These are phyloP conservation scores for Agroathelia rolfsii DNA, from an alignment of 1,284 basidiomycete species.

Conservation along the genomic window DNA sequence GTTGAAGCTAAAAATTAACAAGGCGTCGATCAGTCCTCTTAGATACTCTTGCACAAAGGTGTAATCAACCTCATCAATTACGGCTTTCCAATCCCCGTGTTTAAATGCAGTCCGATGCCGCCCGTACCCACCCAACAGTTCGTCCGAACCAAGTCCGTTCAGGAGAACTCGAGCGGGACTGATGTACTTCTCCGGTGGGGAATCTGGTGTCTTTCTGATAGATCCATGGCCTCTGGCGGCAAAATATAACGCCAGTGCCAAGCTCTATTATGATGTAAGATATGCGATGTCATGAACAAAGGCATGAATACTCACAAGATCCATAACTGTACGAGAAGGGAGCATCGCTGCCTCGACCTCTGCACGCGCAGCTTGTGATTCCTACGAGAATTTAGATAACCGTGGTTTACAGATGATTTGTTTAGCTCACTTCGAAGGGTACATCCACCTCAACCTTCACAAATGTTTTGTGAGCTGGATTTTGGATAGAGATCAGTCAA, in stretches of 20 bases:
- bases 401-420: no score
- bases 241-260: conserved; percentile 89
- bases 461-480: conserved; percentile 5
- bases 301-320: conserved; percentile 49
- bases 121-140: conserved; percentile 90
- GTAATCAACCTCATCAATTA: conserved; percentile 68
- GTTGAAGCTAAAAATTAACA: conserved; percentile 53
- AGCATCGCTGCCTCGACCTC: conserved; percentile 70
- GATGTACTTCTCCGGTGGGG: conserved; percentile 41
- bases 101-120: conserved; percentile 78
- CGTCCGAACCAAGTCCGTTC: conserved; percentile 92
- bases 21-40: no score
- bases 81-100: conserved; percentile 55
- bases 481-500: conserved; percentile 1
- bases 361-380: conserved; percentile 48
- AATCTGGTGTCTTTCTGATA: conserved; percentile 30
- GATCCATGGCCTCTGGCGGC: conserved; percentile 74
- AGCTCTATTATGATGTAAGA: conserved; percentile 46
- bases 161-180: conserved; percentile 78
- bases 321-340: conserved; percentile 83
- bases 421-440: conserved; percentile 66
- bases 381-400: conserved; percentile 30
- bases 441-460: conserved; percentile 76
- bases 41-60: no score
- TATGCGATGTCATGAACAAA: background rate